Evolutionary conservation across 108 stramenopile species (phyloP).

Genomic region (Cylindrotheca closterium): DNA sequence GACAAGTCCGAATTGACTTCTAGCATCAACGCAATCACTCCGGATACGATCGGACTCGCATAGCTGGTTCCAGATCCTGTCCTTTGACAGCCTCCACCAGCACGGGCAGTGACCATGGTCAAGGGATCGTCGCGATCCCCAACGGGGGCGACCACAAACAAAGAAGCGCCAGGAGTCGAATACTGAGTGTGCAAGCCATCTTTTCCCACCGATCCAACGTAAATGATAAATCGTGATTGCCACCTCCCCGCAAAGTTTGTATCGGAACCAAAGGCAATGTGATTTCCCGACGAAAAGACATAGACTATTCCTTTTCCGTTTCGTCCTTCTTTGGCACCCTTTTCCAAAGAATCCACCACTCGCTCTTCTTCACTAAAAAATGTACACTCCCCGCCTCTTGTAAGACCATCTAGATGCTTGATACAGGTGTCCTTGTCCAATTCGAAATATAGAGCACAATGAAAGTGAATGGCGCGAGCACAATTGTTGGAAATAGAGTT

Average conservation of each 20-base stretch:
- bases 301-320: conserved; percentile 46
- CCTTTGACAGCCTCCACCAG: conserved; percentile 22
- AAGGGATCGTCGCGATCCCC: conserved; percentile 28
- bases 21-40: conserved; percentile 45
- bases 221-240: conserved; percentile 40
- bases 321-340: conserved; percentile 33
- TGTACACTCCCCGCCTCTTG: conserved; percentile 25
- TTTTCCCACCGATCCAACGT: conserved; percentile 44
- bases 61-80: conserved; percentile 36
- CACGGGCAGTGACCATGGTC: conserved; percentile 15
- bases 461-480: conserved; percentile 10
- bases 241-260: conserved; percentile 39
- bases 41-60: conserved; percentile 42
- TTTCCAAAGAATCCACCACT: conserved; percentile 8
- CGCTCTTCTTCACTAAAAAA: conserved; percentile 12
- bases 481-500: conserved; percentile 2
- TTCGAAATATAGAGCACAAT: conserved; percentile 23
- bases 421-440: conserved; percentile 22
- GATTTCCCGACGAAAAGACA: conserved; percentile 49
- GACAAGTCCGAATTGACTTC: conserved; percentile 43
- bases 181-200: conserved; percentile 29
- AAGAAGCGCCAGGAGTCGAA: conserved; percentile 33
- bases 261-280: conserved; percentile 17
- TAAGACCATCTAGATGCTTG: conserved; percentile 33
- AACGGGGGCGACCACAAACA: conserved; percentile 35